A percentile compares a stretch with the other conserved stretches of the same genome.
These are phyloP conservation scores for Beauveria asiatica DNA, from an alignment of 2,329 filamentous ascomycete species.

Conservation along the genomic window DNA sequence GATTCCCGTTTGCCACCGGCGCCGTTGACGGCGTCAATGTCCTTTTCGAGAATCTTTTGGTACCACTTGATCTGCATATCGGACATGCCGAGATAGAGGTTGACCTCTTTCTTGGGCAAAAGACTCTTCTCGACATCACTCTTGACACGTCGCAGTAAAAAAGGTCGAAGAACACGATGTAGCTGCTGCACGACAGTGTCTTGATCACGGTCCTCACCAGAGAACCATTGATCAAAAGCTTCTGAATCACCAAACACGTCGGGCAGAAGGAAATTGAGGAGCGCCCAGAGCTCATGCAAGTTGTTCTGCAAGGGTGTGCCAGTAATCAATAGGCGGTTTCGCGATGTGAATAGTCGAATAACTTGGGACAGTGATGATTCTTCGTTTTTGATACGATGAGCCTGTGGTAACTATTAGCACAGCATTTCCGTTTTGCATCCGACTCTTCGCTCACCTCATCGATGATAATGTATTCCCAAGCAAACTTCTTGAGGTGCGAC, in stretches of 20 bases:
- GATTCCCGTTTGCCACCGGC: constrained; percentile 94
- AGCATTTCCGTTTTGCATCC: background rate
- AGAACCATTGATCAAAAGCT: constrained; percentile 98
- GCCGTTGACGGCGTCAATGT: constrained; percentile 97
- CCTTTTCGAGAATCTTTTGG: constrained; percentile 96
- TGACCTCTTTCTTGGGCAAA: constrained; percentile 93
- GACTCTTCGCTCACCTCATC: constrained; percentile 51
- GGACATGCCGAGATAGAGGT: constrained; percentile 95
- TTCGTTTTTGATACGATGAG: constrained; percentile 98
- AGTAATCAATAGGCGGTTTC: constrained; percentile 90
- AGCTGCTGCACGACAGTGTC: constrained; percentile 94
- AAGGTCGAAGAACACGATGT: constrained; percentile 85
- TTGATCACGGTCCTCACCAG: constrained; percentile 78
- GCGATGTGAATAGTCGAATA: constrained; percentile 90
- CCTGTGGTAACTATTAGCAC: constrained; percentile 23
- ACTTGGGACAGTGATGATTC: constrained; percentile 95
- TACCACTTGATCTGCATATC: constrained; percentile 99
- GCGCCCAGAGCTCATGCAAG: constrained; percentile 91
- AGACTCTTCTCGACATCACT: constrained; percentile 96
- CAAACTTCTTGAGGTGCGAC: constrained; percentile 89
- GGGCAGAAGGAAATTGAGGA: constrained; percentile 94
- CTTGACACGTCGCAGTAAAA: constrained; percentile 92
- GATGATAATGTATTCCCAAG: constrained; percentile 99
- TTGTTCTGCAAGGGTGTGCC: constrained; percentile 98
- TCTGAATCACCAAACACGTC: constrained; percentile 96